phyloP scores from a whole-genome alignment of 2,329 filamentous ascomycete species.

The Harringtonia aguacate region DNA sequence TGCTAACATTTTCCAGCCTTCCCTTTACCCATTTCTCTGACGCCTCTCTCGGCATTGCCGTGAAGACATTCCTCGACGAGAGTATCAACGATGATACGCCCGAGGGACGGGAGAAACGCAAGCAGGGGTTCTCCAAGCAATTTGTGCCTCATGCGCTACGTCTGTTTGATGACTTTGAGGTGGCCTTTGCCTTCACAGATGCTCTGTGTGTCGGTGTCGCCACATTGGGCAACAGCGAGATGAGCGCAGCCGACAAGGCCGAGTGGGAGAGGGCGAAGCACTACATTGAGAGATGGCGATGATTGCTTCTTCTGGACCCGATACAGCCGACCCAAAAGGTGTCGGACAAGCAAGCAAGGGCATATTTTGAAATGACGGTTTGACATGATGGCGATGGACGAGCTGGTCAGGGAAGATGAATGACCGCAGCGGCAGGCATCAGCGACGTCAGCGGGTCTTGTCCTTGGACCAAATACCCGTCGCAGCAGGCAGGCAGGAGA shows the following conservation, averaged over 20 bases:
- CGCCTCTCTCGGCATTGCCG: slow-evolving; percentile 66
- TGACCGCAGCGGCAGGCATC: no score
- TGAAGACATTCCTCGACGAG: slow-evolving; percentile 59
- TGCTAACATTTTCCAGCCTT: slow-evolving; percentile 12
- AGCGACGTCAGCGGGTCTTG: no score
- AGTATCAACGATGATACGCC: slow-evolving; percentile 48
- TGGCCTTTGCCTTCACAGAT: slow-evolving; percentile 46
- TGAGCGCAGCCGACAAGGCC: slow-evolving; percentile 34
- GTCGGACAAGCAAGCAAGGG: no score
- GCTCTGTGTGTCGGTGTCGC: slow-evolving; percentile 48
- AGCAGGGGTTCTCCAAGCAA: slow-evolving; percentile 37
- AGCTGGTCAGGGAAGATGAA: no score
- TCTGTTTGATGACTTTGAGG: slow-evolving; percentile 48
- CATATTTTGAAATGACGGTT: no score
- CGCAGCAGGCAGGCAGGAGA: no score
- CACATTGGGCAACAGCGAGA: slow-evolving; percentile 35
- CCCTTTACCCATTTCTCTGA: slow-evolving; percentile 42
- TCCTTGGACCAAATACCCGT: no score
- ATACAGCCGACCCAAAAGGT: no score
- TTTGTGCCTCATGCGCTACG: slow-evolving; percentile 50
- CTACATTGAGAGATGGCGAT: slow-evolving; percentile 30
- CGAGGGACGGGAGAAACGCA: slow-evolving; percentile 25
- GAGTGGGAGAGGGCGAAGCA: slow-evolving; percentile 44
- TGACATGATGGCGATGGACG: no score
- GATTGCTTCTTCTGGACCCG: no score